phyloP scores from a whole-genome alignment of 441 rosid species.

The Arabidopsis hybrid region DNA sequence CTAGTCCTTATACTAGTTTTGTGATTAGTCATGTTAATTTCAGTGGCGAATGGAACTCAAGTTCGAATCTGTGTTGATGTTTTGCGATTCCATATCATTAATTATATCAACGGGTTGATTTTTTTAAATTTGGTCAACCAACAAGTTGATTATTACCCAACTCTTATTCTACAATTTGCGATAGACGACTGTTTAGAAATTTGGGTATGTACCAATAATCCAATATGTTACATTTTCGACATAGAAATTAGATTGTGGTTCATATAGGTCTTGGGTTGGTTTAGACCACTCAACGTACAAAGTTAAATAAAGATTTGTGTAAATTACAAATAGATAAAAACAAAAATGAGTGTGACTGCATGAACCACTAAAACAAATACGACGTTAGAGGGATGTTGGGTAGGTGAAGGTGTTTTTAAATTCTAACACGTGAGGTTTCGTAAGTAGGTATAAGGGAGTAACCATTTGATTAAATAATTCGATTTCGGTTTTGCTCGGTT shows the following conservation, averaged over 20 bases:
- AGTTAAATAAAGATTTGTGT: background rate
- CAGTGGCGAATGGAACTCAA: background rate
- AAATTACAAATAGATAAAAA: constrained; percentile 8
- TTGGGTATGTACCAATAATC: too few species aligned
- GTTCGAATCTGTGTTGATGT: background rate
- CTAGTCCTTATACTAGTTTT: too few species aligned
- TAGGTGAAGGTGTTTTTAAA: constrained; percentile 35
- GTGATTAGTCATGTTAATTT: background rate
- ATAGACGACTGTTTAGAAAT: too few species aligned
- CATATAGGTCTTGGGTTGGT: background rate
- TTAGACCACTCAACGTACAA: constrained; percentile 7
- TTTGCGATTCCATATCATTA: background rate
- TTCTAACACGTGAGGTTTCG: constrained; percentile 30
- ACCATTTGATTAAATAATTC: background rate
- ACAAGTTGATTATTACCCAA: too few species aligned
- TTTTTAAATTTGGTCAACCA: too few species aligned
- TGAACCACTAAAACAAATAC: background rate
- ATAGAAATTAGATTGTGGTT: background rate
- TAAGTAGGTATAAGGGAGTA: constrained; percentile 21
- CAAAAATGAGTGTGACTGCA: constrained; percentile 4
- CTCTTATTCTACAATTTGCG: too few species aligned
- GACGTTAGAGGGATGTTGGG: constrained; percentile 1
- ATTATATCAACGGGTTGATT: too few species aligned
- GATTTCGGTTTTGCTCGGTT: constrained; percentile 23
- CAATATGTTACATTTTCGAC: too few species aligned